Percentiles rank a stretch among this genome's conserved stretches.
These are phyloP conservation scores for Podila horticola DNA, from an alignment of 192 early-diverging fungal species.

Conservation along the genomic window DNA sequence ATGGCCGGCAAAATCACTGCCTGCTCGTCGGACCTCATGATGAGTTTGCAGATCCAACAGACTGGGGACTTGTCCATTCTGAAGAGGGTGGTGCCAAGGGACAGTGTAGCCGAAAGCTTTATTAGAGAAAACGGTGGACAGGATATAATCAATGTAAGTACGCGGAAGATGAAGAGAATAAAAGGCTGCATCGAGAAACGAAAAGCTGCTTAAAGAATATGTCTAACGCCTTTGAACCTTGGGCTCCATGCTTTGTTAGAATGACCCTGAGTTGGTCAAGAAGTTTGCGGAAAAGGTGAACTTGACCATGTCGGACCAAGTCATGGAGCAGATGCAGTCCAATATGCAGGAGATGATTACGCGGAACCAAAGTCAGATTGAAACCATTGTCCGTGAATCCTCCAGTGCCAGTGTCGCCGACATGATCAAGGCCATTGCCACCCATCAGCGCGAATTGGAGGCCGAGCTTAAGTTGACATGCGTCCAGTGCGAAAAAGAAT, in stretches of 20 bases:
- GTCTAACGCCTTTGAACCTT: not conserved
- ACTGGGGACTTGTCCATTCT: constrained; percentile 59
- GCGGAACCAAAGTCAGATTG: constrained; percentile 37
- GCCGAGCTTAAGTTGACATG: constrained; percentile 47
- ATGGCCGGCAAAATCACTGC: constrained; percentile 49
- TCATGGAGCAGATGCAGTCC: constrained; percentile 52
- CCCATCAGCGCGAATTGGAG: constrained; percentile 31
- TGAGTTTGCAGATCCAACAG: constrained; percentile 65
- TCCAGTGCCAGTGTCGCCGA: constrained; percentile 37
- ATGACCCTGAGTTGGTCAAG: constrained; percentile 48
- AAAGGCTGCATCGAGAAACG: not conserved
- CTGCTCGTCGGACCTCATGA: constrained; percentile 60
- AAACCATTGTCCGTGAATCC: constrained; percentile 30
- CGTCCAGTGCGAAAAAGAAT: constrained; percentile 52
- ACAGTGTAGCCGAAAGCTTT: constrained; percentile 57
- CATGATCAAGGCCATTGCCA: constrained; percentile 45
- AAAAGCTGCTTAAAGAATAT: not conserved
- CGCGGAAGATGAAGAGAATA: not conserved
- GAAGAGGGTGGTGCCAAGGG: constrained; percentile 41
- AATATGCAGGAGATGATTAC: constrained; percentile 48
- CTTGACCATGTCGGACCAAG: constrained; percentile 36
- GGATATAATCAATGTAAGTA: constrained; percentile 46
- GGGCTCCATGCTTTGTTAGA: constrained; percentile 8
- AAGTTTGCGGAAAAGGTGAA: constrained; percentile 53
- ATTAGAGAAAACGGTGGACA: constrained; percentile 50